phyloP scores from a whole-genome alignment of 2,329 filamentous ascomycete species.

The Hymenoscyphus occultus region DNA sequence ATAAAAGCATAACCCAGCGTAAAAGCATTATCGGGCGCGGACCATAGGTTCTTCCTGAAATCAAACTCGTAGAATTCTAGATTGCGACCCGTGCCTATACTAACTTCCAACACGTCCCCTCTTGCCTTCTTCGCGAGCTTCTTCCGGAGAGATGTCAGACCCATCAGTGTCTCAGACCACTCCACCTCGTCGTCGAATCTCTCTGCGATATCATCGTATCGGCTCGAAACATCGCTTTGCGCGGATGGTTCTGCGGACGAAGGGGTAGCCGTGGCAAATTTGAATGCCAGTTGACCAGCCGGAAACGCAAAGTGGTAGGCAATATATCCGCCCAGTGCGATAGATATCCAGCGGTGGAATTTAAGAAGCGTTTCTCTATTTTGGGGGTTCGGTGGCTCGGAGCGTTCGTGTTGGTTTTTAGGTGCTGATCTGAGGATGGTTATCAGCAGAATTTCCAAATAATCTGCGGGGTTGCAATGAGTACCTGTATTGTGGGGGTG shows the following conservation, averaged over 20 bases:
- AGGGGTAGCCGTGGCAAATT: conserved; percentile 17
- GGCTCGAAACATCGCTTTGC: conserved; percentile 33
- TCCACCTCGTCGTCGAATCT: conserved; percentile 59
- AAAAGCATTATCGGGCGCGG: background rate
- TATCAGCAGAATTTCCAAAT: background rate
- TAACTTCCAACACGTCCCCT: conserved; percentile 61
- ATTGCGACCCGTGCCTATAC: conserved; percentile 62
- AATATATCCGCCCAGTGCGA: background rate
- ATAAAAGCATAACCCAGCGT: background rate
- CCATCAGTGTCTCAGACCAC: conserved; percentile 54
- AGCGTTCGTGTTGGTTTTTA: background rate
- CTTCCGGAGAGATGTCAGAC: conserved; percentile 50
- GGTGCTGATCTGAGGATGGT: background rate
- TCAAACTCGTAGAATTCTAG: conserved; percentile 58
- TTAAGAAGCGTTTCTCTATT: background rate
- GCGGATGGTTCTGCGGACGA: conserved; percentile 23
- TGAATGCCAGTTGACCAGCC: background rate
- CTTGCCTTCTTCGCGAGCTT: conserved; percentile 47
- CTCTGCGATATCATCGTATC: conserved; percentile 42
- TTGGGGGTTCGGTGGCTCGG: background rate
- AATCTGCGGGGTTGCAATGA: background rate
- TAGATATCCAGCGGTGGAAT: background rate
- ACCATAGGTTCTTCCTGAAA: conserved; percentile 12
- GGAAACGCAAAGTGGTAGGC: background rate
- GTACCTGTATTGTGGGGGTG: background rate